These are phyloP conservation scores for Chlamydomonas incerta DNA, from an alignment of 139 green algal species.

Conservation along the genomic window DNA sequence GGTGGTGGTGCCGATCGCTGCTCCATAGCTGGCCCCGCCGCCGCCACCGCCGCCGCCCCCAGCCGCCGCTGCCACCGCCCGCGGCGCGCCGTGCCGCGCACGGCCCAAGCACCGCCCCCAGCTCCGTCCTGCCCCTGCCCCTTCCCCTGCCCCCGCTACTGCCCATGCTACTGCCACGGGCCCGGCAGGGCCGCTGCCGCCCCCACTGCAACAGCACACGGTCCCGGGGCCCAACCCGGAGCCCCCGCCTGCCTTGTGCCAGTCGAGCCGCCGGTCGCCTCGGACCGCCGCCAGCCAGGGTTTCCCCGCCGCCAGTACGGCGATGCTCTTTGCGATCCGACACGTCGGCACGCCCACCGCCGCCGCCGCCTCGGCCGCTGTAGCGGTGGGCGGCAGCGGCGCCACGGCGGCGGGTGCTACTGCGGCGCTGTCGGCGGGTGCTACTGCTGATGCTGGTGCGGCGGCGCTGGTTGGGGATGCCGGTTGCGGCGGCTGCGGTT, in stretches of 20 bases:
- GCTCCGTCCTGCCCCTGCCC: neutral
- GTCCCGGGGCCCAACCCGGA: too few relatives aligned
- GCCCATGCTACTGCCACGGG: neutral
- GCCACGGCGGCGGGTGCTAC: neutral
- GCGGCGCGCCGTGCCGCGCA: too few relatives aligned
- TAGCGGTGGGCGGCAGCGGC: neutral
- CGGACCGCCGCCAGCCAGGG: slow-evolving; percentile 49
- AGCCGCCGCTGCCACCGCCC: neutral
- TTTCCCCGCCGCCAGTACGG: slow-evolving; percentile 39
- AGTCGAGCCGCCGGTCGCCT: slow-evolving; percentile 47
- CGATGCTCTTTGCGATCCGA: slow-evolving; percentile 51
- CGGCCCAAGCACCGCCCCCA: too few relatives aligned
- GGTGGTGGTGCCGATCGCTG: too few relatives aligned
- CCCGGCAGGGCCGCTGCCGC: neutral
- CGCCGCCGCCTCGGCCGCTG: slow-evolving; percentile 28
- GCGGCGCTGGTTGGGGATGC: too few relatives aligned
- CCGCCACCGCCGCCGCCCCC: neutral
- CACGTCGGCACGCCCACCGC: slow-evolving; percentile 14
- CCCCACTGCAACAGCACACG: neutral
- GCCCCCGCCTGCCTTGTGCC: slow-evolving; percentile 58
- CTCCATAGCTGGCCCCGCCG: too few relatives aligned
- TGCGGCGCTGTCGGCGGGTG: too few relatives aligned
- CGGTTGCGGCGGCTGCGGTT: neutral
- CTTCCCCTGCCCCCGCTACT: neutral
- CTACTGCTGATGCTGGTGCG: neutral